A percentile compares a stretch with the other conserved stretches of the same genome.
phyloP scores from a whole-genome alignment of 371 early-diverging fungal species.

The Rhizopus sp. region DNA sequence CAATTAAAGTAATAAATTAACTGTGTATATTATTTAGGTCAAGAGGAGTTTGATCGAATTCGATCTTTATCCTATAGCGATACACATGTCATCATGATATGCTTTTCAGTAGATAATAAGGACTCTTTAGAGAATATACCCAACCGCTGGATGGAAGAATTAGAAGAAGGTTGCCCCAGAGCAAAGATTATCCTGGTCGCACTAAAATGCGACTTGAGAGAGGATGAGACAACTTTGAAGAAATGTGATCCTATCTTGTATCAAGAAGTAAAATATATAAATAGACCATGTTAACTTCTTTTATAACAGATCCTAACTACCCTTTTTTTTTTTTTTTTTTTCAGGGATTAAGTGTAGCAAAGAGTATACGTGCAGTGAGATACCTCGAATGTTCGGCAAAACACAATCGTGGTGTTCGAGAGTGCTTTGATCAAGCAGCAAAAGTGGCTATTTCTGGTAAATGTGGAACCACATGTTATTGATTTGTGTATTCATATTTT shows the following conservation, averaged over 20 bases:
- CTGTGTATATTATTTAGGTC: slow-evolving; percentile 38
- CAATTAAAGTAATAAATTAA: neutral
- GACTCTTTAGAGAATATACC: slow-evolving; percentile 60
- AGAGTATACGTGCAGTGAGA: slow-evolving; percentile 48
- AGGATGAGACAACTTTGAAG: slow-evolving; percentile 20
- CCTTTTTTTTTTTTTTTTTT: too few relatives aligned
- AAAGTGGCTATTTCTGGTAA: slow-evolving; percentile 49
- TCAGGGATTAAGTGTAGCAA: slow-evolving; percentile 49
- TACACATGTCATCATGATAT: slow-evolving; percentile 57
- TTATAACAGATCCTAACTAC: neutral
- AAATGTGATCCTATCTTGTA: slow-evolving; percentile 41
- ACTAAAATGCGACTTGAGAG: slow-evolving; percentile 60
- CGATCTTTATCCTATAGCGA: slow-evolving; percentile 55
- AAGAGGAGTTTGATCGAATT: slow-evolving; percentile 67
- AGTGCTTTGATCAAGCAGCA: slow-evolving; percentile 56
- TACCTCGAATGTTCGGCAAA: slow-evolving; percentile 61
- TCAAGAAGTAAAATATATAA: slow-evolving; percentile 40
- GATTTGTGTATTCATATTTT: neutral
- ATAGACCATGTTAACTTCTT: neutral
- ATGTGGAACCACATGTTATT: slow-evolving; percentile 1
- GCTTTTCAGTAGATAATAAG: slow-evolving; percentile 59
- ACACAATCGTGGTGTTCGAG: slow-evolving; percentile 54
- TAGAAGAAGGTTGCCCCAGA: slow-evolving; percentile 45
- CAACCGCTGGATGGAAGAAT: slow-evolving; percentile 55
- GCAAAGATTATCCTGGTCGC: slow-evolving; percentile 55